phyloP scores from a whole-genome alignment of 768 basidiomycete species.

The Mycena kentingensis region DNA sequence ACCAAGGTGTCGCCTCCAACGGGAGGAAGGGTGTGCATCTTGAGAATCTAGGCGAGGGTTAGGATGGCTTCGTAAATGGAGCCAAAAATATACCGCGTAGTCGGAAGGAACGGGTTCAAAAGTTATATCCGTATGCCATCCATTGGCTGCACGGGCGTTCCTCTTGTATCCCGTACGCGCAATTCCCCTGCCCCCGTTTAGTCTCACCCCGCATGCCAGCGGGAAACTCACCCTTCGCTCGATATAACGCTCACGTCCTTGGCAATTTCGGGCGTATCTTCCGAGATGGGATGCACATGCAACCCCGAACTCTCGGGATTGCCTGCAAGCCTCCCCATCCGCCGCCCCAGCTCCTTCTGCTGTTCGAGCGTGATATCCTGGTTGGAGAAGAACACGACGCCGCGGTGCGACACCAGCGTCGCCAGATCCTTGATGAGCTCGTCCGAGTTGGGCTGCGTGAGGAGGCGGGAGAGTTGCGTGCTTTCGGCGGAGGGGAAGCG shows the following conservation, averaged over 20 bases:
- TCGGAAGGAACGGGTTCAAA: constrained; percentile 64
- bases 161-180: constrained; percentile 35
- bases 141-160: constrained; percentile 41
- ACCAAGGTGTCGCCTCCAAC: constrained; percentile 48
- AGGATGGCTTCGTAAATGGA: not conserved
- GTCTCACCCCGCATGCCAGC: not conserved
- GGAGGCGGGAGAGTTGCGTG: constrained; percentile 48
- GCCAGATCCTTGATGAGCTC: constrained; percentile 57
- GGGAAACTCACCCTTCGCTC: constrained; percentile 38
- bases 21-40: constrained; percentile 42
- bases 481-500: constrained; percentile 42
- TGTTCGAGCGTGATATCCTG: constrained; percentile 53
- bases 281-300: constrained; percentile 60
- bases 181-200: constrained; percentile 36
- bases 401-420: constrained; percentile 53
- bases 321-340: constrained; percentile 51
- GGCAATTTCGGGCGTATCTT: constrained; percentile 49
- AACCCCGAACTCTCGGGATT: constrained; percentile 49
- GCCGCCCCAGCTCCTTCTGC: constrained; percentile 51
- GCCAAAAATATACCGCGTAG: constrained; percentile 43
- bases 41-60: constrained; percentile 34
- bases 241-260: constrained; percentile 57
- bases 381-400: constrained; percentile 65
- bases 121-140: constrained; percentile 61
- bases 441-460: constrained; percentile 48